Evolutionary conservation across 2,329 filamentous ascomycete genomes (phyloP).

Genomic region (Ophiostoma triangulosporum): DNA sequence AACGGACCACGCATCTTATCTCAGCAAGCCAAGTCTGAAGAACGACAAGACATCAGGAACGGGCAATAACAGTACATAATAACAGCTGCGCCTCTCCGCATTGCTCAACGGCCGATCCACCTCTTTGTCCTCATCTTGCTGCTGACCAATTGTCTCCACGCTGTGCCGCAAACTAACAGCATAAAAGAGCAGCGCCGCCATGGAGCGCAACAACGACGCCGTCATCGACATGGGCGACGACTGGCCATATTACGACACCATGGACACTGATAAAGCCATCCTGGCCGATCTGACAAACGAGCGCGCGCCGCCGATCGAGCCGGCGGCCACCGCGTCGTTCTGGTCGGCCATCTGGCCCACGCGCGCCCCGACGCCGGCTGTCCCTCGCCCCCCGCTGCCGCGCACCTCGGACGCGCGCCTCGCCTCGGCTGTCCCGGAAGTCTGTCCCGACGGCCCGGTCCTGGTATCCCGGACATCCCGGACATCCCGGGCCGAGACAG

Average conservation of each 20-base stretch:
- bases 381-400: slow-evolving; percentile 15
- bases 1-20: no score
- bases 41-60: no score
- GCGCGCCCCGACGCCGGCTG: neutral
- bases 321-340: neutral
- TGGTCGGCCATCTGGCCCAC: neutral
- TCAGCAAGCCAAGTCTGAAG: no score
- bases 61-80: no score
- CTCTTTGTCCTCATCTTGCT: neutral
- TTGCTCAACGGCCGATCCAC: no score
- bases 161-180: no score
- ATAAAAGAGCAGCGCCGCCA: neutral
- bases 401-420: slow-evolving; percentile 26
- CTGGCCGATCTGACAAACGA: neutral
- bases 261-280: no score
- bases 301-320: neutral
- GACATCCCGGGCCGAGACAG: neutral
- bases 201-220: neutral
- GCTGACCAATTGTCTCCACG: neutral
- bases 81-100: neutral
- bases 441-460: slow-evolving; percentile 10
- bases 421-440: slow-evolving; percentile 15
- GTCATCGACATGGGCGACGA: slow-evolving; percentile 4
- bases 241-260: neutral
- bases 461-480: neutral